These are phyloP conservation scores for Sophora flavescens DNA, from an alignment of 306 rosid species.

Conservation along the genomic window DNA sequence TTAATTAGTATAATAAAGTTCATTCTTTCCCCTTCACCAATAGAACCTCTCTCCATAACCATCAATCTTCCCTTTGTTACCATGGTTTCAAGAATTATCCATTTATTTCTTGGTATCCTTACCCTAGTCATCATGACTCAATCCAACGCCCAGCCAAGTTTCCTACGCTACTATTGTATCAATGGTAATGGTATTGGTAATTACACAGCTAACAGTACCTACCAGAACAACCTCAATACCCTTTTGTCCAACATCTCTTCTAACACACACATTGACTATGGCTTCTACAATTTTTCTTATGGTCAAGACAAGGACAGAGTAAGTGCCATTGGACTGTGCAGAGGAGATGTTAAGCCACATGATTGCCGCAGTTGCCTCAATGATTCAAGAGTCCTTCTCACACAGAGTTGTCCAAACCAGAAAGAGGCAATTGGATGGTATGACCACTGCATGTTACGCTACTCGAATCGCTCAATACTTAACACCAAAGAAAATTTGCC, in stretches of 20 bases:
- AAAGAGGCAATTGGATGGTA: conserved; percentile 49
- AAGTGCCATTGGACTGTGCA: conserved; percentile 39
- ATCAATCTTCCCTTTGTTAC: too few species aligned
- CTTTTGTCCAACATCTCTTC: conserved; percentile 49
- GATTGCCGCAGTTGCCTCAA: conserved; percentile 47
- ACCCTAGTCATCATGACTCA: neutral
- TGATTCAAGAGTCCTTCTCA: conserved; percentile 34
- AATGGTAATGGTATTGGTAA: conserved; percentile 1
- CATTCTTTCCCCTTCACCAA: conserved; percentile 1
- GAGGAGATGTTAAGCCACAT: conserved; percentile 46
- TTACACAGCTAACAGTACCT: conserved; percentile 48
- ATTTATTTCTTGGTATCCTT: neutral
- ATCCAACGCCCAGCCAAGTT: conserved; percentile 14
- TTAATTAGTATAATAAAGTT: neutral
- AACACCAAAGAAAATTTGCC: conserved; percentile 7
- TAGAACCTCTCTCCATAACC: neutral
- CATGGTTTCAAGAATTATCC: neutral
- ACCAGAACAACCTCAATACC: conserved; percentile 44
- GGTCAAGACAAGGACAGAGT: conserved; percentile 45
- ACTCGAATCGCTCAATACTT: conserved; percentile 37
- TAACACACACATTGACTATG: neutral
- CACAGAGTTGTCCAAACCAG: conserved; percentile 41
- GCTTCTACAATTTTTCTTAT: conserved; percentile 40
- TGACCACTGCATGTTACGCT: conserved; percentile 44
- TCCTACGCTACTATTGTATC: neutral